Evolutionary conservation across 495 filamentous ascomycete genomes (phyloP).

Genomic region (Penicillium ucsense): DNA sequence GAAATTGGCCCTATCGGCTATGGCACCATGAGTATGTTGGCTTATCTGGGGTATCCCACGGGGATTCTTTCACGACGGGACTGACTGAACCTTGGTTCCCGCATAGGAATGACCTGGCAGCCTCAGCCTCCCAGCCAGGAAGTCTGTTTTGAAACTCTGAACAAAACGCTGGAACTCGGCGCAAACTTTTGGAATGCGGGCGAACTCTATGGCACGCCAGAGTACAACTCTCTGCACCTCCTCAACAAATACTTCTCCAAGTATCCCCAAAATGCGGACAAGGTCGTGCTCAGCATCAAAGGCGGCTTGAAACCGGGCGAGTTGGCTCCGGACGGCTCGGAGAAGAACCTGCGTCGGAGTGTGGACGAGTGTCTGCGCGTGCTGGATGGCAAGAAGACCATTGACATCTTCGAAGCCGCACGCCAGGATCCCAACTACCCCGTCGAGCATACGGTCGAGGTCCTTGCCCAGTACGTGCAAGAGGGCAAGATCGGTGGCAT

Average conservation of each 20-base stretch:
- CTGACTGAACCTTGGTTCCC: no score
- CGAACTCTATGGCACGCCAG: constrained; percentile 67
- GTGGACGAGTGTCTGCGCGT: constrained; percentile 52
- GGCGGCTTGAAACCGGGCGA: constrained; percentile 33
- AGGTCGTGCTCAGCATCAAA: constrained; percentile 53
- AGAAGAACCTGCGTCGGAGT: constrained; percentile 50
- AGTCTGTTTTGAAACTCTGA: constrained; percentile 58
- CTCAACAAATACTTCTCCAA: constrained; percentile 49
- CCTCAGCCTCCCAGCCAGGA: constrained; percentile 44
- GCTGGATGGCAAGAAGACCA: constrained; percentile 62
- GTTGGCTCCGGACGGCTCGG: constrained; percentile 44
- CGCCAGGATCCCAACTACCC: constrained; percentile 57
- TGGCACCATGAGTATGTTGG: constrained; percentile 35
- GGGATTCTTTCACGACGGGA: neutral
- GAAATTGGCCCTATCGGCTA: constrained; percentile 38
- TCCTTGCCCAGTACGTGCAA: constrained; percentile 55
- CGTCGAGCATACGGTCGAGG: constrained; percentile 46
- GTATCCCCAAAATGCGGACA: constrained; percentile 50
- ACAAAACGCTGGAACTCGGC: constrained; percentile 53
- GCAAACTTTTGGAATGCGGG: constrained; percentile 74
- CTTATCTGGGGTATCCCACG: neutral
- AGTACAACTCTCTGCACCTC: constrained; percentile 54
- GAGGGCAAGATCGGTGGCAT: constrained; percentile 74
- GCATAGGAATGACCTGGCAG: constrained; percentile 66
- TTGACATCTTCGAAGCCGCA: constrained; percentile 76